Percentiles rank a stretch among this genome's conserved stretches.
These are phyloP conservation scores for Candida pseudocylindracea DNA, from an alignment of 1,139 yeast genomes.

Conservation along the genomic window DNA sequence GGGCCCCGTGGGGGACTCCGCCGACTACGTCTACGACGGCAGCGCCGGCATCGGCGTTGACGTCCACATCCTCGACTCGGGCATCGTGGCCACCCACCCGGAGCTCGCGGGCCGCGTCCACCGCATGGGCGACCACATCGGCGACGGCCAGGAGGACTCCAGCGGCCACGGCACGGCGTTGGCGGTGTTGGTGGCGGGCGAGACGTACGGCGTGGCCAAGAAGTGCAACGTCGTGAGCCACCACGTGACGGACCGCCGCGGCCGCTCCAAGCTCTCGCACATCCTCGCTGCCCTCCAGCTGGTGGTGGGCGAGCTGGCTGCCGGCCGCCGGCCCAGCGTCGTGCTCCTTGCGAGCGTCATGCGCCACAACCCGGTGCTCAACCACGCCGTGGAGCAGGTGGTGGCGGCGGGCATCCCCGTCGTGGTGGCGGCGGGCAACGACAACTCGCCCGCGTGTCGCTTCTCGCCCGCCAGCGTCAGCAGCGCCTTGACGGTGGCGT, in stretches of 20 bases:
- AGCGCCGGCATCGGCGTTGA: neutral
- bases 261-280: neutral
- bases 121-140: neutral
- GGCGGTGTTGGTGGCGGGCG: neutral
- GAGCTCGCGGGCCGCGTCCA: conserved; percentile 1
- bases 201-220: conserved; percentile 1
- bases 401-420: neutral
- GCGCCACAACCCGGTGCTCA: neutral
- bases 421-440: conserved; percentile 1
- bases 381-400: neutral
- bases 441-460: neutral
- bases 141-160: neutral
- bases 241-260: neutral
- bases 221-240: neutral
- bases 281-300: conserved; percentile 1
- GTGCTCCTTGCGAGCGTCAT: neutral
- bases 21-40: neutral
- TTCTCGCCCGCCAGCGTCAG: neutral
- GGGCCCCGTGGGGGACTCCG: neutral
- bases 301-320: neutral
- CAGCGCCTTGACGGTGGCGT: neutral
- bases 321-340: neutral
- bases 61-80: conserved; percentile 1
- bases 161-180: conserved; percentile 1
- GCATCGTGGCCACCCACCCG: neutral